Evolutionary conservation across 108 stramenopile species (phyloP).

Genomic region (Cyclostephanos invisitatus): DNA sequence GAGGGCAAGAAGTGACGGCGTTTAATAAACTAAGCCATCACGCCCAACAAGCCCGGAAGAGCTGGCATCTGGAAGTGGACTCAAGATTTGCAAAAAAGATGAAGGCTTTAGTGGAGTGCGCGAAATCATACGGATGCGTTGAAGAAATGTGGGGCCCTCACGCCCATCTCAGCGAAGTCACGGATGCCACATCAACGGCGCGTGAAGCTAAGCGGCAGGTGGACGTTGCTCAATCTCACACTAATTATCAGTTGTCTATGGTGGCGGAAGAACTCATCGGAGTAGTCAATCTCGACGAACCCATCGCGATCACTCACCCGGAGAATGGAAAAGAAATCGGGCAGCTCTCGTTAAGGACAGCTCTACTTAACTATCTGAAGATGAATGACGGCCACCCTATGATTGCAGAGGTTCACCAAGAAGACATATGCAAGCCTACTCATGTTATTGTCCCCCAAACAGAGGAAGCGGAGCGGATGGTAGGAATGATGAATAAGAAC

Average conservation of each 20-base stretch:
- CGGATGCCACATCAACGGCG: background rate
- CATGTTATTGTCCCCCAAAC: background rate
- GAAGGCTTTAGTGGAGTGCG: background rate
- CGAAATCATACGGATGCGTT: background rate
- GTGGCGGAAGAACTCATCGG: background rate
- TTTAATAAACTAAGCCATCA: background rate
- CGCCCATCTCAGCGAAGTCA: background rate
- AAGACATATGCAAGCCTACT: too few relatives aligned
- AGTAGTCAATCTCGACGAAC: background rate
- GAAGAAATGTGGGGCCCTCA: background rate
- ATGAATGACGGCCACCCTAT: background rate
- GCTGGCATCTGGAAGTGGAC: background rate
- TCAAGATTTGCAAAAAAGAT: background rate
- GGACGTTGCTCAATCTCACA: background rate
- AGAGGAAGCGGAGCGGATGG: background rate
- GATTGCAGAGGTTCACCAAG: constrained; percentile 1
- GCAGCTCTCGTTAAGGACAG: background rate
- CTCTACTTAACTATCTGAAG: background rate
- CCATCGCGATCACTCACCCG: background rate
- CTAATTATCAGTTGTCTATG: background rate
- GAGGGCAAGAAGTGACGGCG: background rate
- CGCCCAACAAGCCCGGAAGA: background rate
- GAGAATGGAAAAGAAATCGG: background rate
- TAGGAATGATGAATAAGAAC: constrained; percentile 7
- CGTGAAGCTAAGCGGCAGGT: background rate